These are phyloP conservation scores for Aspergillus persii DNA, from an alignment of 2,329 filamentous ascomycete species.

Conservation along the genomic window DNA sequence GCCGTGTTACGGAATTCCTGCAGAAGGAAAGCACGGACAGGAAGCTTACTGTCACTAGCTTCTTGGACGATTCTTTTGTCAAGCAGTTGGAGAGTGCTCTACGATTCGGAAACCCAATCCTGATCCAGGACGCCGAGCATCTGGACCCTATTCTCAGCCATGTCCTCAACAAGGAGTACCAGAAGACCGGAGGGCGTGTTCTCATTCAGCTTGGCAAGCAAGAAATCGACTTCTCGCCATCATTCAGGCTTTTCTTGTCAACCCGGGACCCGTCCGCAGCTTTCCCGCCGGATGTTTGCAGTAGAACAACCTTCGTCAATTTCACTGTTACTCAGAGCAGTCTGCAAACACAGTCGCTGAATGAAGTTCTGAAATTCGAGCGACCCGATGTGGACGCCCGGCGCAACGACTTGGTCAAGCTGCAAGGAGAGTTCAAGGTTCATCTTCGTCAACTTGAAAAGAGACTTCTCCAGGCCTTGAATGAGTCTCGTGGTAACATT, in stretches of 20 bases:
- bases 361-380: slow-evolving; percentile 96
- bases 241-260: slow-evolving; percentile 92
- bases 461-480: slow-evolving; percentile 86
- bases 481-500: slow-evolving; percentile 96
- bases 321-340: slow-evolving; percentile 99
- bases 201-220: slow-evolving; percentile 98
- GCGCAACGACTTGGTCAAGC: slow-evolving; percentile 94
- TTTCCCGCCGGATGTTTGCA: slow-evolving; percentile 96
- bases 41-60: slow-evolving; percentile 93
- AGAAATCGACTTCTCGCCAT: slow-evolving; percentile 97
- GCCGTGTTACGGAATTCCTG: slow-evolving; percentile 89
- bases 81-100: slow-evolving; percentile 97
- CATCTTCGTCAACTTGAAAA: slow-evolving; percentile 95
- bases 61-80: slow-evolving; percentile 95
- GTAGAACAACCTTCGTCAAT: slow-evolving; percentile 97
- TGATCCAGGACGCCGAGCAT: slow-evolving; percentile 97
- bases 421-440: slow-evolving; percentile 99
- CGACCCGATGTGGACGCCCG: slow-evolving; percentile 95
- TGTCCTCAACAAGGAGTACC: slow-evolving; percentile 98
- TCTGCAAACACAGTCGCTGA: slow-evolving; percentile 94
- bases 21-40: slow-evolving; percentile 92
- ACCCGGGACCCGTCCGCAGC: slow-evolving; percentile 94
- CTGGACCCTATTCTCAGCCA: slow-evolving; percentile 97
- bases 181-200: slow-evolving; percentile 95
- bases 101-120: slow-evolving; percentile 95